Evolutionary conservation across 2,329 filamentous ascomycete species (phyloP), one percentile per base, ranked within the genome.

Genomic region (Zarea fungicola): DNA sequence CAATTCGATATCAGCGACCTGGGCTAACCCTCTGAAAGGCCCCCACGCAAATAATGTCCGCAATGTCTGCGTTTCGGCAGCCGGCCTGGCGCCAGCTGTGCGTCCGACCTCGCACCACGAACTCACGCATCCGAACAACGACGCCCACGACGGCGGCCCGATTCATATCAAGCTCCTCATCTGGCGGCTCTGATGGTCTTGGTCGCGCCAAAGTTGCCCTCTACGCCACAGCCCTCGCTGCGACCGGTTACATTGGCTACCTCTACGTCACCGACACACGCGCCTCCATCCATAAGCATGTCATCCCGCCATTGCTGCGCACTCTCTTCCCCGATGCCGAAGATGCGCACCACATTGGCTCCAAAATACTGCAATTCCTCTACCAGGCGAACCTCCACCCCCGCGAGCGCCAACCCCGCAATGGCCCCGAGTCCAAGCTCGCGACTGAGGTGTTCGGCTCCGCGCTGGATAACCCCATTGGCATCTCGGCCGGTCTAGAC

Each of bases 401-500:
- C 4, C 80, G 92, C 50, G 93, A 99, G 65, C 83, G 93, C 46
- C 78, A 81, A 31, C 57, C 57, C 19, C 53, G 60, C 2, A 54
- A 65, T n/a, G 51, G 53, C 21, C 56, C 66, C 22, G 55, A 62
- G 10, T 60, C 66, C 6, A 62, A 63, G 16, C 59, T 69, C 5
- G 56, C 62, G 18, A 58, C 63, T 14, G 64, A 71, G 11, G 84
- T 97, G 18, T 96, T 95, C 63, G 89, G 87, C 29, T 80, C 85
- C 53, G 76, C 72, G 4, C 70, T 99, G 40, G 75, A 80, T 59
- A 97, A 96, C 68, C 93, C 93, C 1, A 83, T 99, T 59, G 93
- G 87, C 49, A 96, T 95, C 54, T 95, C 89, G n/a, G 93, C 89
- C 5, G 93, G 93, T 9, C 82, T 99, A 36, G 93, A 97, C 73